Conservation (phyloP, 108 stramenopile genomes). For the Discostella stelligeroides region DNA sequence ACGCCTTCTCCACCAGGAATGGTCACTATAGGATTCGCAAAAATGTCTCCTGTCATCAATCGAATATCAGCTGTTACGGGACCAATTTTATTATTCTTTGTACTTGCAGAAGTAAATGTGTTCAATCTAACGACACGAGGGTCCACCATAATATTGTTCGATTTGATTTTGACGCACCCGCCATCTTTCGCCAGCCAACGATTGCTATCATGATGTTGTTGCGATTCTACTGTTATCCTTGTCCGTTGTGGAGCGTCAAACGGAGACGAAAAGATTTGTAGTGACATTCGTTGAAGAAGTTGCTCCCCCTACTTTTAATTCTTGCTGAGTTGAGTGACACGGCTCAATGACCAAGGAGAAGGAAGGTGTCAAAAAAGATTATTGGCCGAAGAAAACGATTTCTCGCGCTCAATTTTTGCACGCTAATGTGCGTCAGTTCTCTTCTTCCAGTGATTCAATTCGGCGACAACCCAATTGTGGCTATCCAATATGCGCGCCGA, state of each 20-base stretch:
- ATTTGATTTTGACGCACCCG: neutral
- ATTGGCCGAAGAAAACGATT: too few relatives aligned
- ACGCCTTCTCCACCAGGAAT: neutral
- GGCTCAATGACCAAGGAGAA: too few relatives aligned
- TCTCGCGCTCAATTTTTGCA: too few relatives aligned
- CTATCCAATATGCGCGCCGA: slow-evolving; percentile 11
- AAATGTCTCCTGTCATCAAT: neutral
- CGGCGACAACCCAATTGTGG: slow-evolving; percentile 30
- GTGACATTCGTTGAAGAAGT: too few relatives aligned
- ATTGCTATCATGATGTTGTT: neutral
- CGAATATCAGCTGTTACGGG: neutral
- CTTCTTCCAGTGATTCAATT: slow-evolving; percentile 40
- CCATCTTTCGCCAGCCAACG: neutral
- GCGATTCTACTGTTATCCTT: neutral
- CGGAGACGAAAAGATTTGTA: slow-evolving; percentile 7
- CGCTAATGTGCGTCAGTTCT: too few relatives aligned
- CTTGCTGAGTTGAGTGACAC: too few relatives aligned
- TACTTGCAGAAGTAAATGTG: neutral
- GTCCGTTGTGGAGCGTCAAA: neutral
- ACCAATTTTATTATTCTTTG: neutral
- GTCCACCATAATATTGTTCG: slow-evolving; percentile 5
- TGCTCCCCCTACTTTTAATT: too few relatives aligned
- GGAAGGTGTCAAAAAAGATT: too few relatives aligned
- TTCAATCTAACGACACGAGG: neutral
- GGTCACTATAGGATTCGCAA: slow-evolving; percentile 8